Base-by-base conservation (phyloP, 1,284 basidiomycete genomes). In the Phellopilus nigrolimitatus region DNA sequence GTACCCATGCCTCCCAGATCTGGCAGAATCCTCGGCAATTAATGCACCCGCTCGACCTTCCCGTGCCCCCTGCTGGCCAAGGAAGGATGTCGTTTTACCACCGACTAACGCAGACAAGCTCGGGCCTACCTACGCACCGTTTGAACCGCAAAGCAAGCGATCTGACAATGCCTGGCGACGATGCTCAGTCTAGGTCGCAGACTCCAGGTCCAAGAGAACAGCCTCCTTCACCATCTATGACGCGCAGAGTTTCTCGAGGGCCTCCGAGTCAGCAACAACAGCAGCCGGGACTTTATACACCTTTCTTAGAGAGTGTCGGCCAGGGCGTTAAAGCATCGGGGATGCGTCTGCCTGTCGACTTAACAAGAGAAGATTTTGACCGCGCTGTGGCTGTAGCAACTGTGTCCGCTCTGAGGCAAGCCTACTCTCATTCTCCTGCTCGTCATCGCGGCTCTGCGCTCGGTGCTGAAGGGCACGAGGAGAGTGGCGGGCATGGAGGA, bases 1-100 rank as follows among this genome's bases (percentile, higher is more conserved):
- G 94, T 40, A 99, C 97, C 0, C 97, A 99, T 66, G 97, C 97
- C 2, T 88, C 90, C 12, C 97, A 99, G 66, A 99, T 99, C 61
- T 99, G 97, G 97, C 95, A 99, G 66, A 98, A 98, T 63, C 93
- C 93, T 2, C 90, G 92, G 62, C 88, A 85, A 55, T 73, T 94
- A 10, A 74, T 94, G 59, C 83, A 90, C 30, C 71, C 78, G 2
- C 64, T 80, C 51, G 90, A 92, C 39, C 61, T 83, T 12, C 72
- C 77, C 6, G 70, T 67, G 59, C 37, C 61, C 43, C 22, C 60
- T n/a, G n/a, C n/a, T 40, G 51, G 64, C 59, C 78, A 71, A 58
- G 76, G 84, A 48, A 83, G 91, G 27, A 64, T 82, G 17, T 88
- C 89, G 1, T 60, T 91, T 49, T 89, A 91, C 66, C 87, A 89